Evolutionary conservation across 1,284 basidiomycete genomes (phyloP).

Genomic region (Cryptococcus maquisensis): DNA sequence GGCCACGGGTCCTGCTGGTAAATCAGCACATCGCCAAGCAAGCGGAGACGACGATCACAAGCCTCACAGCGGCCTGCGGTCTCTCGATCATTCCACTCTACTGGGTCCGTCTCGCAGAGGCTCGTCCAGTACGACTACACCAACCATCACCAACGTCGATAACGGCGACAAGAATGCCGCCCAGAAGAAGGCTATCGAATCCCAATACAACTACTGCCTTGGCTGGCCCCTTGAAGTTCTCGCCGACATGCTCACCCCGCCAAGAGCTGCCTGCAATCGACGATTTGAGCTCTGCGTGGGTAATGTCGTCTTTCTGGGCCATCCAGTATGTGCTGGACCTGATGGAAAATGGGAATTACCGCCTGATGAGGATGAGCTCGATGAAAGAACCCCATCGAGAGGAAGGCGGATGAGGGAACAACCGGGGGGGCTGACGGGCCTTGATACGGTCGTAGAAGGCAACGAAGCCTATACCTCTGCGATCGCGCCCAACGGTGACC

Average conservation of each 20-base stretch:
- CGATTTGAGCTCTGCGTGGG: slow-evolving; percentile 91
- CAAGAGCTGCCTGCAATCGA: slow-evolving; percentile 77
- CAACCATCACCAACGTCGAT: neutral
- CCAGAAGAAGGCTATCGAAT: slow-evolving; percentile 20
- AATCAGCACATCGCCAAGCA: neutral
- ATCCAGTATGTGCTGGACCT: slow-evolving; percentile 78
- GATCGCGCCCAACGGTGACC: neutral
- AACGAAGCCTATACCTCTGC: slow-evolving; percentile 8
- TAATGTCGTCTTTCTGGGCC: slow-evolving; percentile 89
- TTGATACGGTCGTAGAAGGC: slow-evolving; percentile 25
- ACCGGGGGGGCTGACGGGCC: slow-evolving; percentile 4
- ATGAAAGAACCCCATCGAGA: slow-evolving; percentile 11
- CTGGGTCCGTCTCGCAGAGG: slow-evolving; percentile 9
- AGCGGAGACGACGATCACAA: neutral
- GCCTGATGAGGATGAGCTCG: slow-evolving; percentile 22
- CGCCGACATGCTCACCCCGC: slow-evolving; percentile 74
- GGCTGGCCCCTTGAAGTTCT: slow-evolving; percentile 78
- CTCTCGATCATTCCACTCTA: slow-evolving; percentile 9
- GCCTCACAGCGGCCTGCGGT: slow-evolving; percentile 1
- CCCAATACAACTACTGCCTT: slow-evolving; percentile 51
- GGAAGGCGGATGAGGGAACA: slow-evolving; percentile 12
- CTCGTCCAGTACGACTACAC: slow-evolving; percentile 11
- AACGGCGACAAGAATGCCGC: slow-evolving; percentile 7
- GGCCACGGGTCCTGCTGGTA: neutral
- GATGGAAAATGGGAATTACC: slow-evolving; percentile 61